Percentiles rank a stretch among this genome's conserved stretches.
These are phyloP conservation scores for Lactarius vividus DNA, from an alignment of 768 basidiomycete species.

Conservation along the genomic window DNA sequence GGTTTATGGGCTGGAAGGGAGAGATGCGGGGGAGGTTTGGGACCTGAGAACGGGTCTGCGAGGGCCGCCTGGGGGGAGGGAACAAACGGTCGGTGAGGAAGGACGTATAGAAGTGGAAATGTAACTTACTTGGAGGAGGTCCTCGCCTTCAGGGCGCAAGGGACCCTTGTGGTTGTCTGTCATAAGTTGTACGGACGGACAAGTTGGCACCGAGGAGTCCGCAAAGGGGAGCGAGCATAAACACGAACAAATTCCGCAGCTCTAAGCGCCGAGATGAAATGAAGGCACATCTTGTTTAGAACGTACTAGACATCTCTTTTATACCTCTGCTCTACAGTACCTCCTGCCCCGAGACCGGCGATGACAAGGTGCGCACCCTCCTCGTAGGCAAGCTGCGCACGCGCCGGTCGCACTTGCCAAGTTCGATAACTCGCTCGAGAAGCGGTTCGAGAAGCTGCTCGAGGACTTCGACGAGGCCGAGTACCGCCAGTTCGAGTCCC, in stretches of 20 bases:
- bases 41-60: conserved; percentile 25
- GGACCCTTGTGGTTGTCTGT: conserved; percentile 19
- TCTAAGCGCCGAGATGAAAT: not conserved
- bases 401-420: conserved; percentile 71
- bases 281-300: too few relatives aligned
- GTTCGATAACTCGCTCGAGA: conserved; percentile 63
- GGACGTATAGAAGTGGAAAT: not conserved
- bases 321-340: conserved; percentile 39
- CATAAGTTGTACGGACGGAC: conserved; percentile 1
- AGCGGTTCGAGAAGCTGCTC: conserved; percentile 70
- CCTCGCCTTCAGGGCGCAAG: conserved; percentile 25
- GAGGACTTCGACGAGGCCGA: conserved; percentile 72
- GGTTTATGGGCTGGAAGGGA: conserved; percentile 7
- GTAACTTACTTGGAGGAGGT: conserved; percentile 25
- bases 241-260: not conserved
- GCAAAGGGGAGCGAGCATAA: not conserved
- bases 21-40: conserved; percentile 20
- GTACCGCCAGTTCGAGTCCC: conserved; percentile 57
- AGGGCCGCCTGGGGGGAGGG: conserved; percentile 29
- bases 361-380: conserved; percentile 56
- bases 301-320: too few relatives aligned
- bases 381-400: conserved; percentile 56
- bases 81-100: not conserved
- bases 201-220: not conserved
- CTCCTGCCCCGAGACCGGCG: conserved; percentile 65